Evolutionary conservation across 352 stramenopile genomes (phyloP), one percentile per base, ranked within the genome.

Genomic region (Phytophthora multivora): DNA sequence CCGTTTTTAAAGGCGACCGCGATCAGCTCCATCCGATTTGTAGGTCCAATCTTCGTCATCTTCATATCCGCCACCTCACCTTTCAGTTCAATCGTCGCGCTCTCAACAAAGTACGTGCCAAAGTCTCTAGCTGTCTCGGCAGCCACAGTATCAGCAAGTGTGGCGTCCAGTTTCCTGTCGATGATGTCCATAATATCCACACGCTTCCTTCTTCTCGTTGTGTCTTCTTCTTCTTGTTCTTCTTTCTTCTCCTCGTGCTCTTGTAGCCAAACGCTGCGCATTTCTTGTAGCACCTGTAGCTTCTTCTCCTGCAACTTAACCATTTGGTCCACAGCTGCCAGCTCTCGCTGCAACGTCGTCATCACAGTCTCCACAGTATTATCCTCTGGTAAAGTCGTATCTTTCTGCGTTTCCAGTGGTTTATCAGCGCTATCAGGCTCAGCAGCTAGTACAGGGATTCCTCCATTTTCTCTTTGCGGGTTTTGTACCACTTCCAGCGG

Each of bases 31-130:
- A 59, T 39, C 9, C 57, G 45, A 15, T 58, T 66, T 2, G 49
- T 15, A 21, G 13, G 16, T 2, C 52, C 63, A 5, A 86, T 25
- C 21, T 79, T 81, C 43, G 59, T 61, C 52, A 90, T 78, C 35
- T 77, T 73, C 35, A 90, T 55, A 19, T 77, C 77, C 0, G 63
- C 73, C 9, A 86, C 56, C 3, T 49, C 25, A 2, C 55, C 43
- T 3, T 46, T 23, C 12, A 66, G 15, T 12, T 12, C 0, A 15
- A 77, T 42, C 7, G 42, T 25, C 0, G 47, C 59, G 38, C 51
- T 51, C 25, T 85, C 69, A 0, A 90, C 63, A 51, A 88, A 89
- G 26, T 67, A 69, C n/a, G 58, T 55, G 1, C 83, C 69, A 45
- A 89, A 90, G 6, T 16, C 5, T 2, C 31, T 43, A 4, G 30